Conservation (phyloP, 2,329 filamentous ascomycete species). For the Diplodia mutila region DNA sequence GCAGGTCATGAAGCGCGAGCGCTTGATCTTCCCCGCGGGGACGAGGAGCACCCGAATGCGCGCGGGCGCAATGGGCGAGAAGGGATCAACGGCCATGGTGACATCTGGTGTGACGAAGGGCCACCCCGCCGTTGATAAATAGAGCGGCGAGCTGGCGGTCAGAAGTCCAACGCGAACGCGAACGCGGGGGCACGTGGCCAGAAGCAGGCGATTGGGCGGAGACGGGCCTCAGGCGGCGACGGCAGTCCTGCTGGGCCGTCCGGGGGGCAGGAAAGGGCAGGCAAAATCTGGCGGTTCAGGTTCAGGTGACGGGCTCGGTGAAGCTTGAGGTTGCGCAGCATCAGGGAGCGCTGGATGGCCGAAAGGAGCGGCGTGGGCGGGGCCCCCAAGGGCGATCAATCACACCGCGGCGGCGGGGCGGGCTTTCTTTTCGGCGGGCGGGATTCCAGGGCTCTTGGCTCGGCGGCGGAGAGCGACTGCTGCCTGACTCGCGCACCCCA, state of each 20-base stretch:
- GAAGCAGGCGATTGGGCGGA: background rate
- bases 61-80: slow-evolving; percentile 89
- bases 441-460: background rate
- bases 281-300: background rate
- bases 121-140: background rate
- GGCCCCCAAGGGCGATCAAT: background rate
- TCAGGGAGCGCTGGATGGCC: slow-evolving; percentile 19
- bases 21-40: slow-evolving; percentile 83
- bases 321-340: slow-evolving; percentile 20
- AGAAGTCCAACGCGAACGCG: slow-evolving; percentile 28
- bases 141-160: slow-evolving; percentile 18
- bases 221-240: background rate
- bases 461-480: background rate
- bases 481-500: slow-evolving; percentile 1
- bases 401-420: background rate
- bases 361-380: slow-evolving; percentile 18
- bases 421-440: slow-evolving; percentile 11
- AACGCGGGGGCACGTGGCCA: slow-evolving; percentile 28
- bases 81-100: slow-evolving; percentile 84
- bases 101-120: slow-evolving; percentile 43
- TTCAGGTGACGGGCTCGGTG: background rate
- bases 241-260: background rate
- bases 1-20: slow-evolving; percentile 77
- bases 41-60: slow-evolving; percentile 86
- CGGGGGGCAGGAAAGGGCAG: background rate